phyloP scores from a whole-genome alignment of 257 asterid genomes.

The Scutellaria baicalensis region DNA sequence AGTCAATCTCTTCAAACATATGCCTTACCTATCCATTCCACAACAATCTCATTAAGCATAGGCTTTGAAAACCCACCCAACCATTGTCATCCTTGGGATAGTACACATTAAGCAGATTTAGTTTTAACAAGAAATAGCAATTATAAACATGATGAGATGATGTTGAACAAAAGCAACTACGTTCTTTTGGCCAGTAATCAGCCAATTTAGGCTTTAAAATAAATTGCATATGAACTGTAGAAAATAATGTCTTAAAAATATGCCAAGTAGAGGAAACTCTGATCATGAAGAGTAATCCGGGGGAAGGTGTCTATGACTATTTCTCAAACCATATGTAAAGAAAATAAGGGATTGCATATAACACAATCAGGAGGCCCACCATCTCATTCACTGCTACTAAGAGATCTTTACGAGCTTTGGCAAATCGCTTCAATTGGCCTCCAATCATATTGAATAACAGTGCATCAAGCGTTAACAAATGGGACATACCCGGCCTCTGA shows the following conservation, averaged over 20 bases:
- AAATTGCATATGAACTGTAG: background rate
- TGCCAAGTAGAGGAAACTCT: background rate
- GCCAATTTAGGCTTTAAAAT: background rate
- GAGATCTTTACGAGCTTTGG: slow-evolving; percentile 97
- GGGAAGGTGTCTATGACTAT: background rate
- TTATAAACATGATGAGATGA: background rate
- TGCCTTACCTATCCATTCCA: slow-evolving; percentile 76
- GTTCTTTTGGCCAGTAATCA: background rate
- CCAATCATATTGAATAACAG: slow-evolving; percentile 93
- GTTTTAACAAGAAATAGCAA: background rate
- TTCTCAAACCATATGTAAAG: background rate
- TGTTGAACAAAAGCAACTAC: background rate
- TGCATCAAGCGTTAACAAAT: slow-evolving; percentile 79
- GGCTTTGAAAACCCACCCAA: slow-evolving; percentile 2
- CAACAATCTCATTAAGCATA: slow-evolving; percentile 9
- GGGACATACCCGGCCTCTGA: slow-evolving; percentile 98
- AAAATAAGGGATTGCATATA: background rate
- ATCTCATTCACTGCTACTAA: slow-evolving; percentile 92
- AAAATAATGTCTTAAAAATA: background rate
- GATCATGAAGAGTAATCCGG: background rate
- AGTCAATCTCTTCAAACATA: slow-evolving; percentile 97
- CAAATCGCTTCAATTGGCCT: slow-evolving; percentile 92
- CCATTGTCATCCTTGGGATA: background rate
- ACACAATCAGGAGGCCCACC: slow-evolving; percentile 51
- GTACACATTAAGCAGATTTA: background rate